Evolutionary conservation across 2,329 filamentous ascomycete species (phyloP).

Genomic region (Neofusicoccum umdonicola): DNA sequence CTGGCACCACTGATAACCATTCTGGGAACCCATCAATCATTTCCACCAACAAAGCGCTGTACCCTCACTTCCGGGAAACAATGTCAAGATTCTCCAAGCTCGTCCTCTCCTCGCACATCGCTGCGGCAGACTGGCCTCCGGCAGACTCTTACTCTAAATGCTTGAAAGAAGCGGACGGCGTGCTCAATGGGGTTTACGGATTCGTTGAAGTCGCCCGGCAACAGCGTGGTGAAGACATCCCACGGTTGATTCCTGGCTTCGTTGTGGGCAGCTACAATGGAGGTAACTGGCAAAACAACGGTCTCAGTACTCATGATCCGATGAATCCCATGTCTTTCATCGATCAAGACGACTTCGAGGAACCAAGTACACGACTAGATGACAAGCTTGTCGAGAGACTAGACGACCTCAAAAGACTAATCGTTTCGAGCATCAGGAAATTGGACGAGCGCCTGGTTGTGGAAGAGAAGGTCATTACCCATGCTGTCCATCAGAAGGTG

Average conservation of each 20-base stretch:
- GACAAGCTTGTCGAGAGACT: conserved; percentile 74
- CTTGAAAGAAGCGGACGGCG: conserved; percentile 93
- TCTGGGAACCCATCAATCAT: conserved; percentile 99
- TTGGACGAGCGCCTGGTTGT: conserved; percentile 79
- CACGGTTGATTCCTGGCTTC: conserved; percentile 89
- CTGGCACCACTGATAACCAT: conserved; percentile 96
- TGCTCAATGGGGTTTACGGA: conserved; percentile 88
- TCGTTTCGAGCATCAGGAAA: conserved; percentile 81
- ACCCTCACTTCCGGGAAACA: conserved; percentile 97
- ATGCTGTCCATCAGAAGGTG: conserved; percentile 73
- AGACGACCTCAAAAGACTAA: conserved; percentile 79
- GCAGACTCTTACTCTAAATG: conserved; percentile 94
- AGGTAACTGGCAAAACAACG: conserved; percentile 80
- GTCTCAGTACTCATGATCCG: conserved; percentile 63
- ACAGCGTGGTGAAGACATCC: conserved; percentile 89
- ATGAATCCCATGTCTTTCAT: conserved; percentile 68
- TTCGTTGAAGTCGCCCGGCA: conserved; percentile 95
- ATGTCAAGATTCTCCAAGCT: conserved; percentile 99
- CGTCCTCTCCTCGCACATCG: conserved; percentile 95
- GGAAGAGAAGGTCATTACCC: conserved; percentile 77
- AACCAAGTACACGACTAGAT: conserved; percentile 74
- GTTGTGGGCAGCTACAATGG: conserved; percentile 79
- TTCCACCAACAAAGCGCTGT: conserved; percentile 93
- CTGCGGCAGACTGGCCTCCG: conserved; percentile 91
- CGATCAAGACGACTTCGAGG: conserved; percentile 83